Base-by-base conservation (phyloP, 768 basidiomycete genomes). In the Podaxis sp. region DNA sequence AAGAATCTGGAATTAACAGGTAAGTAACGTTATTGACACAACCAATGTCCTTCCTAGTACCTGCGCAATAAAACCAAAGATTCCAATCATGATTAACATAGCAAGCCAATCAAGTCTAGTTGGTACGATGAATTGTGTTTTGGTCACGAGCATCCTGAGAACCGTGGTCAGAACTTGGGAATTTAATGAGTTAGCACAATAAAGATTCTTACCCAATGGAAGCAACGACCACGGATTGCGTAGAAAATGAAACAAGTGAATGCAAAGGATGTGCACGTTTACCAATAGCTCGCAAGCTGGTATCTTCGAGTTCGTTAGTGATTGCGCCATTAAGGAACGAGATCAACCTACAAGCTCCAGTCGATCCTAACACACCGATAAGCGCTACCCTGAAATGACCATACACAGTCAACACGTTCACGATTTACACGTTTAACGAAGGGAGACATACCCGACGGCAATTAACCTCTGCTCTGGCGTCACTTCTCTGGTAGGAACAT, bases 251-350 rank as follows among this genome's bases (percentile, higher is more conserved):
- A 3, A 80, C 74, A 64, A 93, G 79, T 8, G 82, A 77, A 70
- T 94, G 92, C 56, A 92, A 72, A 0, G 91, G 78, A 66, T 88
- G 87, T 4, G 90, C 90, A 2, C 87, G 81, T 60, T 81, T 85
- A 0, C 92, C 91, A 26, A 93, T 89, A 1, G 82, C 82, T 8
- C 90, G 82, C 19, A 79, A 68, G 3, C 72, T 65, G 1, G 71
- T 77, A 66, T 75, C 78, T 79, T 26, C 5, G 42, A 58, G 22
- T 24, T 24, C 44, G 54, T 52, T 36, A 24, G 42, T 2, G 12
- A 30, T 44, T 26, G 26, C 28, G 22, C 12, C 49, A 53, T 24
- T 26, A 17, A 13, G 22, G 4, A 4, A 19, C 17, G 61, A 52
- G 9, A 2, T 15, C 17, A 22, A 69, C 88, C 69, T 68, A 92